Percentiles rank a stretch among this genome's conserved stretches.
Evolutionary conservation across 169 alveolate species (phyloP).

Genomic region (Plasmodium fragile): DNA sequence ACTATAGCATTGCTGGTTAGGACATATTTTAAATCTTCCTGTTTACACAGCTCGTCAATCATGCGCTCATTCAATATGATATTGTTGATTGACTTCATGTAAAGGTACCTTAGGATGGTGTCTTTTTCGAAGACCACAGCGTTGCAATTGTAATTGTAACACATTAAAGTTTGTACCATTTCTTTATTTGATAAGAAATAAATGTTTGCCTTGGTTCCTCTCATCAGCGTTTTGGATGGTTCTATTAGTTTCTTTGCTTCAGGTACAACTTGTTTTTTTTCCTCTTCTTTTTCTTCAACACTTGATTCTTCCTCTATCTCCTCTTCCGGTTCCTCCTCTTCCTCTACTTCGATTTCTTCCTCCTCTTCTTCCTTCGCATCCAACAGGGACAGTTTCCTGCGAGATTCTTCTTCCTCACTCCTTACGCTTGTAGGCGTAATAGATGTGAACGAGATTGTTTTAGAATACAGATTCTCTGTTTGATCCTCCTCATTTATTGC

Average conservation of each 20-base stretch:
- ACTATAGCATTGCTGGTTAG: conserved; percentile 56
- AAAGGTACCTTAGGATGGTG: conserved; percentile 35
- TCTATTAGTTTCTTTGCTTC: conserved; percentile 19
- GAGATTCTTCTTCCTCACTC: not conserved
- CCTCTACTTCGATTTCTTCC: not conserved
- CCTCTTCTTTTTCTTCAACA: not conserved
- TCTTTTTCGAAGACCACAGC: conserved; percentile 65
- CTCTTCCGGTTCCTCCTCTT: not conserved
- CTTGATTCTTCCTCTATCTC: not conserved
- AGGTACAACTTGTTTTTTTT: conserved; percentile 8
- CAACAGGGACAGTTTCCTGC: not conserved
- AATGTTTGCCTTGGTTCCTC: conserved; percentile 48
- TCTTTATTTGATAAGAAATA: conserved; percentile 51
- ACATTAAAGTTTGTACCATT: conserved; percentile 36
- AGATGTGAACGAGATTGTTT: not conserved
- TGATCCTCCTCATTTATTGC: not conserved
- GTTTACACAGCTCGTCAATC: conserved; percentile 41
- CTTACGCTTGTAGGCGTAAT: not conserved
- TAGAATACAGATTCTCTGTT: conserved; percentile 1
- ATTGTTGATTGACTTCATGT: conserved; percentile 36
- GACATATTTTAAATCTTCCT: conserved; percentile 39
- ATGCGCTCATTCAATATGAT: conserved; percentile 57
- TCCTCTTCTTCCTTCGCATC: not conserved
- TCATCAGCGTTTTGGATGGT: conserved; percentile 67
- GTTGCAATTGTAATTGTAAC: conserved; percentile 50